Percentiles rank a stretch among this genome's conserved stretches.
Evolutionary conservation across 2,329 filamentous ascomycete species (phyloP).

Genomic region (Venturia nashicola): DNA sequence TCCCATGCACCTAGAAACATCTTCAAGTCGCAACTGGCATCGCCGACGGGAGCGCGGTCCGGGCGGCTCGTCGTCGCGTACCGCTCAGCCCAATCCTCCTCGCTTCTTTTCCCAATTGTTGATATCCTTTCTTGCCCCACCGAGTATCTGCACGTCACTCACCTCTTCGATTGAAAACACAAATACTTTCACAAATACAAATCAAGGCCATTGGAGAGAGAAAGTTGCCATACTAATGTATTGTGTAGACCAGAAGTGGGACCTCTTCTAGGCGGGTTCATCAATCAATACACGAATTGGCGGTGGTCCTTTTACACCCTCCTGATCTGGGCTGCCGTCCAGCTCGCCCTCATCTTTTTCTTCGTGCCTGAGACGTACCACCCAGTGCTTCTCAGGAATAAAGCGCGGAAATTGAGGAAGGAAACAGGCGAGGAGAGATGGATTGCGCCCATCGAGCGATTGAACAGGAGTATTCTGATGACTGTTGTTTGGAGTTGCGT

Average conservation of each 20-base stretch:
- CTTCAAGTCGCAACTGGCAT: background rate
- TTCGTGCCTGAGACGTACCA: conserved; percentile 83
- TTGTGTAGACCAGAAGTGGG: conserved; percentile 39
- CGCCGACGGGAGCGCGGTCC: background rate
- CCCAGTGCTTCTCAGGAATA: conserved; percentile 56
- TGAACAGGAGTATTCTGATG: conserved; percentile 41
- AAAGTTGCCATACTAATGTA: background rate
- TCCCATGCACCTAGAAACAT: background rate
- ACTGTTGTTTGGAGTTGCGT: conserved; percentile 41
- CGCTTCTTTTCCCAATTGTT: background rate
- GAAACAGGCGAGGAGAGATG: conserved; percentile 69
- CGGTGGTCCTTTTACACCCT: conserved; percentile 77
- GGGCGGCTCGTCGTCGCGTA: conserved; percentile 1
- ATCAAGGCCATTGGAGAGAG: no score
- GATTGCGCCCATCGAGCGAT: conserved; percentile 64
- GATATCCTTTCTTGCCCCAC: background rate
- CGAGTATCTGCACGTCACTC: background rate
- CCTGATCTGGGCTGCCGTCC: conserved; percentile 63
- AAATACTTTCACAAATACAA: background rate
- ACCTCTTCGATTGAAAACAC: background rate
- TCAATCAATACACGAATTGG: conserved; percentile 64
- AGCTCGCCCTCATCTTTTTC: conserved; percentile 45
- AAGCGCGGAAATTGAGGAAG: conserved; percentile 56
- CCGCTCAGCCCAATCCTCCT: background rate
- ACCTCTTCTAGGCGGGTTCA: conserved; percentile 61